These are phyloP conservation scores for Edaphochlamys debaryana DNA, from an alignment of 139 green algal genomes.

Conservation along the genomic window DNA sequence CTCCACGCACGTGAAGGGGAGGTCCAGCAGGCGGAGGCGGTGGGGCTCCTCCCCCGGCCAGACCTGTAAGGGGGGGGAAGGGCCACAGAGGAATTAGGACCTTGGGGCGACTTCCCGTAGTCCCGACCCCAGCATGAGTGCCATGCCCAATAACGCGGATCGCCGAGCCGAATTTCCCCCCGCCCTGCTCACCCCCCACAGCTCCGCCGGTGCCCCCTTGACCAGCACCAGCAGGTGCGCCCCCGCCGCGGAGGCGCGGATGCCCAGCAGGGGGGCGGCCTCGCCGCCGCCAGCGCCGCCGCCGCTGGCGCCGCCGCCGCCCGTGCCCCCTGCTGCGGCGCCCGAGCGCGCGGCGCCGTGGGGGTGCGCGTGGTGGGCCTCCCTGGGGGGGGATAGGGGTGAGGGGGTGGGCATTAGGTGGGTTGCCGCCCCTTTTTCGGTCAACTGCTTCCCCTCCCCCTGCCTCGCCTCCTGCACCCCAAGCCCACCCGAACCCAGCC, in stretches of 20 bases:
- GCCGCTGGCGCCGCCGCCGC: neutral
- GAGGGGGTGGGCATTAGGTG: too few species aligned
- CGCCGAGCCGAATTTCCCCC: too few species aligned
- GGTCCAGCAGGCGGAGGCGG: constrained; percentile 79
- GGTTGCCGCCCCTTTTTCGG: too few species aligned
- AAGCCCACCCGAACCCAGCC: too few species aligned
- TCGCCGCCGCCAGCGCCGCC: constrained; percentile 56
- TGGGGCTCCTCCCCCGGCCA: constrained; percentile 39
- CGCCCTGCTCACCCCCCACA: constrained; percentile 80
- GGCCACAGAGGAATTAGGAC: too few species aligned
- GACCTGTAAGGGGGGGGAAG: constrained; percentile 34
- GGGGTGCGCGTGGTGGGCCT: too few species aligned
- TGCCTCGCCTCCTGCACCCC: too few species aligned
- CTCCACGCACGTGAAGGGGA: constrained; percentile 83
- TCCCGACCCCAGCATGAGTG: too few species aligned
- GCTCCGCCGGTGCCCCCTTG: constrained; percentile 76
- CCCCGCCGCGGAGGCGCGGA: constrained; percentile 74
- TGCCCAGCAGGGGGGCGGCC: constrained; percentile 59
- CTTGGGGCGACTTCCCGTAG: too few species aligned
- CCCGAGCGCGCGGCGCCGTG: neutral
- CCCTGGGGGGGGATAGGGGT: too few species aligned
- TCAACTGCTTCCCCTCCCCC: too few species aligned
- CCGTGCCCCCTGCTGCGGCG: neutral
- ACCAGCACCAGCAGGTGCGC: constrained; percentile 78
- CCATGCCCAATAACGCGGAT: too few species aligned